Evolutionary conservation across 768 basidiomycete genomes (phyloP), one percentile per base, ranked within the genome.

Genomic region (Tylopilus plumbeoviolaceoides): DNA sequence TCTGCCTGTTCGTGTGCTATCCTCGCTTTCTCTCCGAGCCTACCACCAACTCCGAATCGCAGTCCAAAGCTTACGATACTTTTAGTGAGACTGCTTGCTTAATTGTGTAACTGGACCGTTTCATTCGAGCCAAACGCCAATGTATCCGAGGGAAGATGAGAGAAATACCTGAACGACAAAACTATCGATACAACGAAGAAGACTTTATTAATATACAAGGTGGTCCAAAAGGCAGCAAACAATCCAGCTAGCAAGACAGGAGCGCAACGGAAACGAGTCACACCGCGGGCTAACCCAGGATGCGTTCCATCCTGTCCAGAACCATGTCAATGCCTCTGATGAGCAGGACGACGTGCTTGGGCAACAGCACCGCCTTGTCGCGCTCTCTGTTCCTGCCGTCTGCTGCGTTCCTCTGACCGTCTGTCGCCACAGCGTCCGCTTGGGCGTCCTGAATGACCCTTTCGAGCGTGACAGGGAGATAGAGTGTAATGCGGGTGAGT

Each of bases 401-500:
- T 2, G 48, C 15, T 27, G 45, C n/a, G n/a, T 10, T 49, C 51
- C 35, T 35, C 47, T n/a, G 56, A 10, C 53, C 50, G 15, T 48
- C 52, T 3, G 44, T 28, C 9, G 20, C 48, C 11, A 12, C 45
- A 0, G 0, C 28, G 21, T 67, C 61, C 27, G 55, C 58, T 44
- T 59, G 58, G 10, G 50, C 59, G 38, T 83, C 77, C 33, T 74
- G 73, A 53, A 91, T 70, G 0, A 87, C 89, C 40, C 72, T 75
- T 63, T 93, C 91, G 17, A 92, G 74, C 0, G 80, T 83, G 53
- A 89, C 78, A 3, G 89, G 89, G 9, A 91, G 77, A 44, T 76
- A 80, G 50, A 92, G 78, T 5, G 87, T 85, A 60, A 91, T 84
- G 18, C 91, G 81, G 3, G 85, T 84, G 40, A 94, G 77, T 58